Base-by-base conservation (phyloP, 495 filamentous ascomycete genomes). In the Xylaria curta region DNA sequence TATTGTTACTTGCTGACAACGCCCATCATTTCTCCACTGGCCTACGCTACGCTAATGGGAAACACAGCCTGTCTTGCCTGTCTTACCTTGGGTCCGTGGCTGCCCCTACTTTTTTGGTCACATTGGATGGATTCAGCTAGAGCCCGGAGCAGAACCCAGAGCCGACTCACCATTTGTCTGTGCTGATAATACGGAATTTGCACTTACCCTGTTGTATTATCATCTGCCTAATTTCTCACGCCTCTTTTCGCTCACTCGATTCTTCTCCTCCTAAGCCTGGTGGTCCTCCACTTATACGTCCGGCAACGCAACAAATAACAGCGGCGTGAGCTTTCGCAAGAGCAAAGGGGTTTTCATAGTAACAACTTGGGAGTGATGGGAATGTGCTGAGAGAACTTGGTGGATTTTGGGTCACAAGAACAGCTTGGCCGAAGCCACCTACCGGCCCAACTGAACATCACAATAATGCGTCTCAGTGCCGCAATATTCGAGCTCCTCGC, bases 381-480 rank as follows among this genome's bases (percentile, higher is more conserved):
- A 36, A 61, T 28, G 40, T 26, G 53, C 40, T 38, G 26, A 38
- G 58, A 21, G 26, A 60, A 60, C 38, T 75, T 74, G 72, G 70
- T 60, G 63, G 51, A 65, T 69, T 74, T 69, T 74, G 67, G 76
- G 70, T 63, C 73, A 49, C 47, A 67, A 44, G 67, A 66, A 70
- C 74, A 67, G 69, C 69, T 72, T 47, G 72, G 60, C 70, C 62
- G 70, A 65, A 56, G 72, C 61, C 62, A 74, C 60, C 68, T 59
- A 70, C 46, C 49, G 54, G 62, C 40, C 33, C 54, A 60, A 60
- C n/a, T 68, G 65, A 36, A 67, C 31, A 38, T 19, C 68, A 74
- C 71, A 69, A 76, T 74, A 59, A 79, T 79, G 77, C 73, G 75
- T 74, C 72, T 65, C 75, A 73, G 75, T 76, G 75, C 63, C 49